These are phyloP conservation scores for Martiniozyma abietophila DNA, from an alignment of 805 yeast species.

Conservation along the genomic window DNA sequence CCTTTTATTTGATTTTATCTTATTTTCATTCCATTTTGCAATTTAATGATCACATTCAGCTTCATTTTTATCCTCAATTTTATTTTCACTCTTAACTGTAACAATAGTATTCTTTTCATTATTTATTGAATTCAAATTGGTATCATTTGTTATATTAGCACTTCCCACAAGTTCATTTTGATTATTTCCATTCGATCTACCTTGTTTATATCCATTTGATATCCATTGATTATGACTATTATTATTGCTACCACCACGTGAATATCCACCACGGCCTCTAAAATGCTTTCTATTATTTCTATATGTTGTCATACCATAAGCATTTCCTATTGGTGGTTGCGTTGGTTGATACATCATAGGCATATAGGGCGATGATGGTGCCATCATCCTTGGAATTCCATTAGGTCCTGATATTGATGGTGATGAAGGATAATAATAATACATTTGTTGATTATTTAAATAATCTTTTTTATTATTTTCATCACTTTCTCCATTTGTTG, in stretches of 20 bases:
- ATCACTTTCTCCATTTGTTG: slow-evolving; percentile 18
- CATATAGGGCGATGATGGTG: slow-evolving; percentile 1
- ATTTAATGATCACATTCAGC: too few relatives aligned
- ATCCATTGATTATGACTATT: slow-evolving; percentile 5
- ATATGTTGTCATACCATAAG: too few relatives aligned
- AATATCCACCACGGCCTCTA: slow-evolving; percentile 3
- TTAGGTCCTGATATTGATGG: neutral
- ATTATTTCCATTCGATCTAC: neutral
- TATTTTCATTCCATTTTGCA: too few relatives aligned
- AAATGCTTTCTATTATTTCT: too few relatives aligned
- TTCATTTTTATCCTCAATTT: too few relatives aligned
- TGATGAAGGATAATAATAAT: neutral
- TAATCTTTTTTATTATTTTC: neutral
- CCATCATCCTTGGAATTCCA: slow-evolving; percentile 1
- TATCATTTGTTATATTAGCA: too few relatives aligned
- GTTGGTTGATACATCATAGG: slow-evolving; percentile 4
- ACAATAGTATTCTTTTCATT: too few relatives aligned
- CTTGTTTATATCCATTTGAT: slow-evolving; percentile 9
- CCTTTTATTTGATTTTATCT: too few relatives aligned
- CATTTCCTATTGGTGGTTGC: slow-evolving; percentile 1
- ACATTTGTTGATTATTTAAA: slow-evolving; percentile 7
- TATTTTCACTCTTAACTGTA: too few relatives aligned
- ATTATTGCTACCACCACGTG: slow-evolving; percentile 5
- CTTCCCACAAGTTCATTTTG: too few relatives aligned
- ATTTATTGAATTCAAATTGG: too few relatives aligned